Base-by-base conservation (phyloP, 345 rosid genomes). In the Noccaea bulbosa region DNA sequence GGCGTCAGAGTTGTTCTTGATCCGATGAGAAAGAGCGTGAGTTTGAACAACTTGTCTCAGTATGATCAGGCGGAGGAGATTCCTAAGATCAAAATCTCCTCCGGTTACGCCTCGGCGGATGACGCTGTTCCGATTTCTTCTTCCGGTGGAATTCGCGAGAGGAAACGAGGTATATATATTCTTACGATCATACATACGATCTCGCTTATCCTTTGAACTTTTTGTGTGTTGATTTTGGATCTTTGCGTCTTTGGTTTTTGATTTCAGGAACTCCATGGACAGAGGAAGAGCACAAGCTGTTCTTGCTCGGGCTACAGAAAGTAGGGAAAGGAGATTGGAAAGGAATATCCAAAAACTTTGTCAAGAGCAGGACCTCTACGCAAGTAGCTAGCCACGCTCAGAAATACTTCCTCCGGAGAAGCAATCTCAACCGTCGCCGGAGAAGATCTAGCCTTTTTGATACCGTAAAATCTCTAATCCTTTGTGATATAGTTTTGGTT, bases 361-460 rank as follows among this genome's bases (percentile, higher is more conserved):
- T 93, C 11, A 91, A 88, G 81, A 84, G 83, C 46, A 81, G 98
- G 40, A 93, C 96, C 1, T 94, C 98, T 3, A 91, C 98, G 0
- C 98, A 91, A 81, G 98, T 93, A 10, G 98, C 98, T 4, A 93
- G 98, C 63, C 98, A 93, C 35, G 98, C 98, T 69, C 98, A 93
- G 84, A 93, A 93, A 50, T 89, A 91, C 70, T 93, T 88, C 45
- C 90, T 91, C 62, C 88, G 97, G 24, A 85, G 89, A 6, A 82
- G 70, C 67, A 93, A 86, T 76, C 84, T 87, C 71, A 91, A 91
- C 49, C 96, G 97, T 55, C 96, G 98, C 16, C 89, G 98, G 6
- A 84, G 98, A 38, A 96, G 98, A 75, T 85, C 96, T 65, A 88
- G 97, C 52, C 92, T 96, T 74, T 92, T 93, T 44, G 92, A 89